These are phyloP conservation scores for Abortiporus biennis DNA, from an alignment of 1,284 basidiomycete genomes.

Conservation along the genomic window DNA sequence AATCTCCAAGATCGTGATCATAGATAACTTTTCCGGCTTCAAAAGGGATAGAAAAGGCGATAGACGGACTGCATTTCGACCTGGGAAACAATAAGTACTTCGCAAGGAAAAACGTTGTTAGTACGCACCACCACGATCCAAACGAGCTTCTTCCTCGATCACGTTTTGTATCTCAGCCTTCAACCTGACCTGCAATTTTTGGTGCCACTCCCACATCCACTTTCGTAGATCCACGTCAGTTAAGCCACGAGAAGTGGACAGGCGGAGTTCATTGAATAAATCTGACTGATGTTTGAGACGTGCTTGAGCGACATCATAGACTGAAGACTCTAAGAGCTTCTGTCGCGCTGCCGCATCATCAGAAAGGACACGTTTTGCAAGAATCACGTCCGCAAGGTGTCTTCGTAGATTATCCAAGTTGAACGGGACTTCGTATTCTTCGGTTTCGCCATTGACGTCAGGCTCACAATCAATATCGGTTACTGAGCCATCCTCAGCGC, in stretches of 20 bases:
- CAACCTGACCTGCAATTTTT: conserved; percentile 52
- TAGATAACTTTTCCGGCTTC: conserved; percentile 73
- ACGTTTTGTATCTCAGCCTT: conserved; percentile 52
- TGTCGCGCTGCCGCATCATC: conserved; percentile 73
- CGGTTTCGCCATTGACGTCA: conserved; percentile 9
- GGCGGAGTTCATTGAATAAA: conserved; percentile 50
- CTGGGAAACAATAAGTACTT: background rate
- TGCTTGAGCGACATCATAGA: conserved; percentile 76
- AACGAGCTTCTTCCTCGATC: conserved; percentile 30
- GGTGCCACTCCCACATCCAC: conserved; percentile 90
- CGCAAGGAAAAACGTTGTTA: no score
- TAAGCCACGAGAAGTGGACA: conserved; percentile 40
- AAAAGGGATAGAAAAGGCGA: conserved; percentile 74
- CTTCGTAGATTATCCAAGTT: conserved; percentile 65
- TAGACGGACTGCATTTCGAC: conserved; percentile 19
- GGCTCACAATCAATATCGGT: conserved; percentile 15
- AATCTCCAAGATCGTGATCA: conserved; percentile 88
- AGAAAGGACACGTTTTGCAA: conserved; percentile 58
- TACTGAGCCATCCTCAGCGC: conserved; percentile 14
- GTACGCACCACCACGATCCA: conserved; percentile 18
- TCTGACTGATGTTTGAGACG: conserved; percentile 66
- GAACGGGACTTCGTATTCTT: conserved; percentile 51
- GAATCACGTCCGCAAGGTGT: conserved; percentile 56
- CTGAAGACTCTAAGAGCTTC: conserved; percentile 77
- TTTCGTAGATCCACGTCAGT: conserved; percentile 54